These are phyloP conservation scores for Nevesoporus exiguus DNA, from an alignment of 768 basidiomycete species.

Conservation along the genomic window DNA sequence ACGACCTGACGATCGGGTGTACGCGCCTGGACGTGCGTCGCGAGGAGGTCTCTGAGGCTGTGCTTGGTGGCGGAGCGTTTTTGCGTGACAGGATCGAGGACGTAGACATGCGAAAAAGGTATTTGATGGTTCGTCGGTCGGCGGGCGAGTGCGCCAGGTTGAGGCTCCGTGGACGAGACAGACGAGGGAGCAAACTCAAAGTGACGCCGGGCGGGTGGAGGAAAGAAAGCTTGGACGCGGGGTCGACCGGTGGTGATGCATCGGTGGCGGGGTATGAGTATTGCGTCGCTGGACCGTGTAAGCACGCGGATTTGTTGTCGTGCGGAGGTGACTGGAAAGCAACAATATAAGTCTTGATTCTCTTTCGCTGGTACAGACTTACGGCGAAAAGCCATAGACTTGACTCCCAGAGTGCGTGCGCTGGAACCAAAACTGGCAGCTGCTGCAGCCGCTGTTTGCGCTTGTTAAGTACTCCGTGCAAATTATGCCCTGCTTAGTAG, in stretches of 20 bases:
- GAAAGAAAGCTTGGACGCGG: background rate
- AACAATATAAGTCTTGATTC: background rate
- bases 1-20: slow-evolving; percentile 36
- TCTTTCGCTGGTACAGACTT: background rate
- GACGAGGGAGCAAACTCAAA: background rate
- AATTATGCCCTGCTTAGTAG: no score
- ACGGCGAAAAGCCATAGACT: slow-evolving; percentile 9
- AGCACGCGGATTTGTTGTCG: background rate
- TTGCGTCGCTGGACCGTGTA: background rate
- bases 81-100: slow-evolving; percentile 46
- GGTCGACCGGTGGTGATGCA: slow-evolving; percentile 5
- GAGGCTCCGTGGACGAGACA: background rate
- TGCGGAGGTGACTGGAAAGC: background rate
- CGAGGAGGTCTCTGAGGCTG: slow-evolving; percentile 43
- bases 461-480: no score
- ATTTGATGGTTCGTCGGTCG: slow-evolving; percentile 41
- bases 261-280: slow-evolving; percentile 2
- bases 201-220: slow-evolving; percentile 15
- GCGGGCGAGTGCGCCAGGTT: background rate
- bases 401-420: no score
- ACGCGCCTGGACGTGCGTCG: slow-evolving; percentile 17
- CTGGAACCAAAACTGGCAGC: no score
- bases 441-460: no score
- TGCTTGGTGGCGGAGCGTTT: slow-evolving; percentile 34
- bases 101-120: slow-evolving; percentile 37